Base-by-base conservation (phyloP, 2,329 filamentous ascomycete species). In the Fusarium staphyleae region DNA sequence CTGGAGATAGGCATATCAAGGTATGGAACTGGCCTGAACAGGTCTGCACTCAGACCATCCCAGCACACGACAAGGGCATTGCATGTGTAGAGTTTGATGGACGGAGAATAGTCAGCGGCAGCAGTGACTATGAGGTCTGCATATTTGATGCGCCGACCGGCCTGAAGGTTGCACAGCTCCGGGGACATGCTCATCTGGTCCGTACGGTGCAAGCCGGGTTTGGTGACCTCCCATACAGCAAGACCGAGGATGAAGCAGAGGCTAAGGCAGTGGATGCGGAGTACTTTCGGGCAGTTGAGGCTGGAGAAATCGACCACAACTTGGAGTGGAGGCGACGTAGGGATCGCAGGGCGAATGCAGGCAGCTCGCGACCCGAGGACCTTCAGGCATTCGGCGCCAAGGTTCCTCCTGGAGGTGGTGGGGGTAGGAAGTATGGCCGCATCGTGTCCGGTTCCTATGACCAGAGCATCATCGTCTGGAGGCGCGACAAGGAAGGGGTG, bases 371-470 rank as follows among this genome's bases (percentile, higher is more conserved):
- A 36, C 90, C 91, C 1, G 83, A 88, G 44, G 87, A 95, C 58
- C 87, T 96, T 36, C 86, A 86, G 49, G 89, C 90, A 0, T 86
- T 90, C 42, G 93, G 93, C 1, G 91, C 93, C 13, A 95, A 90
- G 69, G 80, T 98, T 3, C 93, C 93, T 1, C 93, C 93, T 0
- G 93, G 93, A 11, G 93, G 93, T 18, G 93, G 93, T 32, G 93
- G 93, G 16, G 92, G 93, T 19, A 91, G 91, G 67, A 87, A 83
- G 62, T 97, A 93, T 78, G 91, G 89, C 9, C 87, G 93, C n/a
- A 99, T 99, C 53, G 91, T 99, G 3, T 97, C 93, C 6, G 95
- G 95, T 3, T 96, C 92, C 1, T 99, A 99, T 65, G 95, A 99
- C 65, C 91, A 96, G 75, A 93, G 87, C 10, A 91, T 99, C 64